Base-by-base conservation (phyloP, 495 filamentous ascomycete genomes). In the Neurospora sp. region DNA sequence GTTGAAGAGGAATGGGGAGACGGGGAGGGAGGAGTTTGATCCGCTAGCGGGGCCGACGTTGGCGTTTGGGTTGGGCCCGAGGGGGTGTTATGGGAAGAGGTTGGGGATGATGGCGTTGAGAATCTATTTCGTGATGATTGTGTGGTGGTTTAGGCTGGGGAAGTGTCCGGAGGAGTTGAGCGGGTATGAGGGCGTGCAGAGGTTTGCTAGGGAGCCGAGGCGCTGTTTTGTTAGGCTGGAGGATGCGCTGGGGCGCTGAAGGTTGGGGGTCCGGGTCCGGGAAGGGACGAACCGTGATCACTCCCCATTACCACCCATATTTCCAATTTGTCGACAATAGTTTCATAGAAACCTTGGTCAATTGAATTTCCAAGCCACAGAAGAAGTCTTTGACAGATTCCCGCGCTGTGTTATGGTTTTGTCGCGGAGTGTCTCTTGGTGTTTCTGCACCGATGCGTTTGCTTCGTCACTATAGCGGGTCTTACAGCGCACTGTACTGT, bases 51-150 rank as follows among this genome's bases (percentile, higher is more conserved):
- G 79, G 0, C 78, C 84, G 11, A 66, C 81, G 27, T 79, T 86
- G 35, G 81, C 86, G 12, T 90, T 89, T 72, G 81, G 83, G 20
- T n/a, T 82, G 40, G 88, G 89, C 0, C 85, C 83, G 11, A 72
- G 89, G 35, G 83, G 84, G 46, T 88, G 86, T 69, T 77, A 86
- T 66, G 71, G 87, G 44, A 81, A 81, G 73, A 83, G 82, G 83
- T 71, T 85, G 59, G 84, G 80, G 22, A 72, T 80, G 40, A n/a
- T 77, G 11, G 76, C 81, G 74, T 59, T 85, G 72, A 76, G 77
- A 10, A 76, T 85, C 5, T 69, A 82, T 71, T 71, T 83, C 4
- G 76, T 78, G 1, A 39, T 83, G 53, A 40, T 83, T 14, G 44
- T 85, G 11, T 84, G 81, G 83, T 76, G 81, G 22, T 84, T 86